Percentiles rank a stretch among this genome's conserved stretches.
Evolutionary conservation across 805 yeast genomes (phyloP).

Genomic region (Wickerhamomyces kurtzmanii): DNA sequence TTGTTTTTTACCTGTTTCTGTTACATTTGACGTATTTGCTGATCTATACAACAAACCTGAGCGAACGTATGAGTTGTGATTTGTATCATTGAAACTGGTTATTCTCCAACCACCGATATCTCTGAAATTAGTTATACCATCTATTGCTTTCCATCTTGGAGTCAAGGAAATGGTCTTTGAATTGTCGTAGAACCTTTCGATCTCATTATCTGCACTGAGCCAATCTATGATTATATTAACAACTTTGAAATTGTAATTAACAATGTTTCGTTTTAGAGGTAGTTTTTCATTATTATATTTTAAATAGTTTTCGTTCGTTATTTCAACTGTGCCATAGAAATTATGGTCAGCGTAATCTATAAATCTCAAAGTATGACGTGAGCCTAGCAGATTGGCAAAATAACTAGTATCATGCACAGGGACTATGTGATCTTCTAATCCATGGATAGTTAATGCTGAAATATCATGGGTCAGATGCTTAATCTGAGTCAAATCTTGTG

Average conservation of each 20-base stretch:
- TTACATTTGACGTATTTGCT: conserved; percentile 47
- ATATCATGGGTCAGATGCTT: conserved; percentile 31
- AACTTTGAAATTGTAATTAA: conserved; percentile 52
- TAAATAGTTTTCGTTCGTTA: conserved; percentile 21
- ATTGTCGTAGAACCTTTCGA: conserved; percentile 37
- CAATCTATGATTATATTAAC: conserved; percentile 37
- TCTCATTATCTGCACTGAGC: conserved; percentile 36
- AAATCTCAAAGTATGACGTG: conserved; percentile 46
- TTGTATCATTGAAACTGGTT: no score
- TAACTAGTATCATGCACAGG: conserved; percentile 52
- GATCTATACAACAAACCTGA: conserved; percentile 50
- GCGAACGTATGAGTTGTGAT: conserved; percentile 31
- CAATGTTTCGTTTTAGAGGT: conserved; percentile 36
- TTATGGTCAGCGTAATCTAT: conserved; percentile 75
- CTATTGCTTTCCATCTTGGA: conserved; percentile 52
- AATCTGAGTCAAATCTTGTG: conserved; percentile 33
- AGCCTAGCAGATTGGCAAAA: conserved; percentile 46
- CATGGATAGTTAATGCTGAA: conserved; percentile 61
- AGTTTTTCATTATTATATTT: conserved; percentile 23
- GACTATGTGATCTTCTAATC: conserved; percentile 55
- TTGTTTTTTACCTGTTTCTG: conserved; percentile 37
- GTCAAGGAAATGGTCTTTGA: conserved; percentile 25
- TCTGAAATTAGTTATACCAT: conserved; percentile 65
- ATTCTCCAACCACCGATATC: conserved; percentile 74
- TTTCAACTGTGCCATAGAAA: conserved; percentile 43